phyloP scores from a whole-genome alignment of 768 basidiomycete genomes.

The Vararia minispora region DNA sequence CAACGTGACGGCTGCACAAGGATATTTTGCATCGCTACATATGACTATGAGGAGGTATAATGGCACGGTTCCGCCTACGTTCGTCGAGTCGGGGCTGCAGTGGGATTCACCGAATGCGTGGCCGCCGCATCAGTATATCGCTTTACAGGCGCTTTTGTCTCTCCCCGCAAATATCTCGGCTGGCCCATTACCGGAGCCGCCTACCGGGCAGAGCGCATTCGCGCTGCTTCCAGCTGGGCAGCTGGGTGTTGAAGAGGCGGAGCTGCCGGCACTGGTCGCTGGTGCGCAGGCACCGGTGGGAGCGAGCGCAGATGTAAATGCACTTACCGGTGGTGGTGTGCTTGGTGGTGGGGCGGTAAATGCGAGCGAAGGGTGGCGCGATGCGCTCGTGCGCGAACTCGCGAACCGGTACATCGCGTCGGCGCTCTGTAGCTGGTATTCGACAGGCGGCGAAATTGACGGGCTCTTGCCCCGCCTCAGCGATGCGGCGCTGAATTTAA shows the following conservation, averaged over 20 bases:
- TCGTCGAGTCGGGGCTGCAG: constrained; percentile 69
- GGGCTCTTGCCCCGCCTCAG: constrained; percentile 60
- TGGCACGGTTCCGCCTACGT: constrained; percentile 75
- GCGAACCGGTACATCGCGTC: constrained; percentile 81
- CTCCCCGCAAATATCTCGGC: constrained; percentile 65
- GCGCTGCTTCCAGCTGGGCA: constrained; percentile 69
- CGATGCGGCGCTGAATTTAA: constrained; percentile 57
- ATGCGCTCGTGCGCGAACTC: constrained; percentile 53
- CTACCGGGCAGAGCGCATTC: constrained; percentile 46
- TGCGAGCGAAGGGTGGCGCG: constrained; percentile 53
- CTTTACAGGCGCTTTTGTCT: constrained; percentile 62
- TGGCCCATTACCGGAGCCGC: constrained; percentile 39
- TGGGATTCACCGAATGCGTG: constrained; percentile 90
- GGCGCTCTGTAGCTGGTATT: constrained; percentile 83
- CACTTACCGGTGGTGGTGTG: constrained; percentile 38
- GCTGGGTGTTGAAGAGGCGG: constrained; percentile 58
- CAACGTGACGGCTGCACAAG: constrained; percentile 50
- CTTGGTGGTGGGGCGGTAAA: constrained; percentile 63
- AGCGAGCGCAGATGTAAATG: constrained; percentile 50
- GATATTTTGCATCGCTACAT: constrained; percentile 64
- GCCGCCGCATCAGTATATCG: constrained; percentile 80
- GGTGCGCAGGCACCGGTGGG: constrained; percentile 42
- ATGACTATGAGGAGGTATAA: constrained; percentile 79
- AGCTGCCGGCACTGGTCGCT: constrained; percentile 44
- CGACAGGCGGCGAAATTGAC: constrained; percentile 80